Percentiles rank a stretch among this genome's conserved stretches.
Conservation (phyloP, 108 stramenopile genomes). For the Chaetoceros muelleri region DNA sequence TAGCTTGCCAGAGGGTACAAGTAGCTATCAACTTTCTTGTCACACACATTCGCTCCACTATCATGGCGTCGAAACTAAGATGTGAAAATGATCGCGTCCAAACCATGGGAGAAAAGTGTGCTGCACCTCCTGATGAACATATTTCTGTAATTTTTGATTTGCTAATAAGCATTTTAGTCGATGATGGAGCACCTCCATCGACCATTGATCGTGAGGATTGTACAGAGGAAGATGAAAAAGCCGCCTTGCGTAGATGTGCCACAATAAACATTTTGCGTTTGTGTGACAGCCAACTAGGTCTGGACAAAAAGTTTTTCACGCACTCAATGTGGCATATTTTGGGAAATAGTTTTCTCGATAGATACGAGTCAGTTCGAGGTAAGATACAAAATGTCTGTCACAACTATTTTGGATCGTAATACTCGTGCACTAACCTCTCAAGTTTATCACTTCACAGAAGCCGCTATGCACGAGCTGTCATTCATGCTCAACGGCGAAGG, state of each 20-base stretch:
- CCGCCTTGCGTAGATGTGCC: conserved; percentile 62
- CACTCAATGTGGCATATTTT: conserved; percentile 53
- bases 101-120: conserved; percentile 5
- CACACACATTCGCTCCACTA: conserved; percentile 47
- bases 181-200: conserved; percentile 41
- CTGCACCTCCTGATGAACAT: conserved; percentile 17
- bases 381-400: too few relatives aligned
- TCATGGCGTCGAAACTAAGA: conserved; percentile 16
- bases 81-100: conserved; percentile 6
- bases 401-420: neutral
- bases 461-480: conserved; percentile 52
- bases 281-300: conserved; percentile 50
- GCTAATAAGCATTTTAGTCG: conserved; percentile 33
- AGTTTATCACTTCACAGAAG: neutral
- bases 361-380: conserved; percentile 39
- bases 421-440: neutral
- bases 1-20: conserved; percentile 43
- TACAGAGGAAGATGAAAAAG: conserved; percentile 33
- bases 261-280: conserved; percentile 58
- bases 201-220: conserved; percentile 33
- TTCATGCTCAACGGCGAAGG: conserved; percentile 58
- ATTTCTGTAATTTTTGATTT: conserved; percentile 25
- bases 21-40: conserved; percentile 69
- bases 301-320: conserved; percentile 47
- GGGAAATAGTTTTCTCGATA: conserved; percentile 41